Evolutionary conservation across 2,329 filamentous ascomycete species (phyloP), one percentile per base, ranked within the genome.

Genomic region (Aspergillus hortae): DNA sequence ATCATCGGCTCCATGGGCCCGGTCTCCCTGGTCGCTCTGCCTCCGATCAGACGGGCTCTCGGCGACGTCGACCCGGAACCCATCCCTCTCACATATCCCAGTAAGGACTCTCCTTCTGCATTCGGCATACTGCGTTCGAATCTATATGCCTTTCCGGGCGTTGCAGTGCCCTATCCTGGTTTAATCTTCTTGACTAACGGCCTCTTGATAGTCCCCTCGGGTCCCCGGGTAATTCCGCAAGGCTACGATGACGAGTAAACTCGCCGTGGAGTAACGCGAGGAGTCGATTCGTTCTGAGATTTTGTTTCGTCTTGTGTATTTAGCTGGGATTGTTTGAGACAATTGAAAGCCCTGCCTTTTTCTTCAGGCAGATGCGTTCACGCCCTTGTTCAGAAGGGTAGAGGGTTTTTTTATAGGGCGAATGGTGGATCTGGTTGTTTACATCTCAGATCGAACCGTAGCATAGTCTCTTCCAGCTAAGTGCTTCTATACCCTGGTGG

Each of bases 11-110:
- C 74, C 58, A 65, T 84, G 50, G 91, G 91, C 10, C 94, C 92
- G 33, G 72, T 88, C 52, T 76, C 83, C 52, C 77, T 95, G 57
- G 71, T 87, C 54, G 78, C 81, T 51, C 86, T 90, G 1, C 91
- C 92, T 41, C 88, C 90, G 44, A 77, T 95, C 61, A 80, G 92
- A 70, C 75, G 78, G 56, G 79, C 77, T 58, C 73, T 95, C 52
- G 92, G 92, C 62, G 90, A 96, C 69, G 76, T 85, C 62, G 81
- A 85, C 63, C 82, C 87, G 57, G 77, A 83, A 58, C 82, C 79
- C 52, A 85, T 97, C 59, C 94, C 94, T 30, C 76, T 92, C 72
- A 95, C 91, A 69, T 99, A 97, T 79, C 94, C 94, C 55, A 83
- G 92, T 97, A 83, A 71, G 90, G 82, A 40, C 46, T 44, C 17